A percentile compares a stretch with the other conserved stretches of the same genome.
Evolutionary conservation across 345 rosid genomes (phyloP).

Genomic region (Murraya paniculata): DNA sequence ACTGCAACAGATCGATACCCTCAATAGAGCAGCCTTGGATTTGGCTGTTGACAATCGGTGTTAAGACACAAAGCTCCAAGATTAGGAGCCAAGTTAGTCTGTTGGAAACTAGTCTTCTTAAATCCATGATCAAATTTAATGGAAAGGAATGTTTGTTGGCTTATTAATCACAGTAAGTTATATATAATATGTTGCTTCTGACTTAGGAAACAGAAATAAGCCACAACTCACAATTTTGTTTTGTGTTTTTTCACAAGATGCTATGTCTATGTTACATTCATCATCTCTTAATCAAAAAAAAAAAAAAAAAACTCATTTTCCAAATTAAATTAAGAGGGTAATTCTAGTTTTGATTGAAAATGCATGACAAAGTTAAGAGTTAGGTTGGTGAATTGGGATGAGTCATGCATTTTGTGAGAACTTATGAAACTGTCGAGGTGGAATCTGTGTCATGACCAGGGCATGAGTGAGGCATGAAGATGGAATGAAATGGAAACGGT

Average conservation of each 20-base stretch:
- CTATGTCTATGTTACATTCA: background rate
- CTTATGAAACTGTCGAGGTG: conserved; percentile 1
- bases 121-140: conserved; percentile 11
- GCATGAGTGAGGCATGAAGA: conserved; percentile 5
- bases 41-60: conserved; percentile 17
- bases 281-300: background rate
- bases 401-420: conserved; percentile 12
- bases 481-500: background rate
- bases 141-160: background rate
- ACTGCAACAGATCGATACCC: conserved; percentile 19
- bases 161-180: background rate
- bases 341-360: background rate
- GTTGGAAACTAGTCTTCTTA: conserved; percentile 3
- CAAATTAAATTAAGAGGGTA: background rate
- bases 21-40: conserved; percentile 27
- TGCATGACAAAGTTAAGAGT: conserved; percentile 2
- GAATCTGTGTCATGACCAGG: background rate
- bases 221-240: background rate
- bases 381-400: conserved; percentile 7
- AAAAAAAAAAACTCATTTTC: background rate
- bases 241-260: background rate
- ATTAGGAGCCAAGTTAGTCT: conserved; percentile 18
- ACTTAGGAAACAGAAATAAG: background rate
- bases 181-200: background rate
- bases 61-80: background rate